Base-by-base conservation (phyloP, 2,329 filamentous ascomycete species). In the Hymenoscyphus infarciens region DNA sequence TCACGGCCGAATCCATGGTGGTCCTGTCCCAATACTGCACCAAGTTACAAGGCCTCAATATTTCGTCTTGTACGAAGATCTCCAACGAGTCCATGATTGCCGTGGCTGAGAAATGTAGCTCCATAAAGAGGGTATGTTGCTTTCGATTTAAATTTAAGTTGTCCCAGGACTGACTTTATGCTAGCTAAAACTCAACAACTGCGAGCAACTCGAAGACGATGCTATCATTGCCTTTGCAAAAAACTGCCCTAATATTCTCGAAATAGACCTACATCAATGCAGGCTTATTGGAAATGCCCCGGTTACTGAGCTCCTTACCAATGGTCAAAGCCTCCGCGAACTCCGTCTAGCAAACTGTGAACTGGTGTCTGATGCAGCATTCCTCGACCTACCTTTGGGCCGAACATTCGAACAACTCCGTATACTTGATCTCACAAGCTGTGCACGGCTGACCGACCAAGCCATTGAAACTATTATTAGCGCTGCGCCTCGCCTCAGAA, bases 241-340 rank as follows among this genome's bases (percentile, higher is more conserved):
- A 55, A 86, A 96, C 76, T 97, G 94, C 74, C 91, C 88, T 13
- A 94, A 97, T 68, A 92, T 99, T 35, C 87, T 99, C 66, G 95
- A 99, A 76, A 97, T 99, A 65, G 95, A 99, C 74, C 84, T 99
- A 15, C 91, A 97, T 70, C 89, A 92, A 70, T 96, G 95, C 79
- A 83, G 81, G 61, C 83, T 87, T 55, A 87, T 99, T 68, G 90
- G 90, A 66, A 95, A 96, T 73, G 84, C 87, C 27, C 91, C 95
- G 0, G 84, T 99, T 57, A 94, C 91, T 0, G 85, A 89, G 2
- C 84, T 99, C 15, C 82, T 99, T 57, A 83, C 85, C 25, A 88
- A 89, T 68, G 89, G 93, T 29, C 87, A 86, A 59, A 88, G 93
- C 60, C 83, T 99, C n/a, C 89, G 95, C 60, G 95, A 99, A 77